Conservation (phyloP, 176 grass and related monocot genomes). For the Canna indica region DNA sequence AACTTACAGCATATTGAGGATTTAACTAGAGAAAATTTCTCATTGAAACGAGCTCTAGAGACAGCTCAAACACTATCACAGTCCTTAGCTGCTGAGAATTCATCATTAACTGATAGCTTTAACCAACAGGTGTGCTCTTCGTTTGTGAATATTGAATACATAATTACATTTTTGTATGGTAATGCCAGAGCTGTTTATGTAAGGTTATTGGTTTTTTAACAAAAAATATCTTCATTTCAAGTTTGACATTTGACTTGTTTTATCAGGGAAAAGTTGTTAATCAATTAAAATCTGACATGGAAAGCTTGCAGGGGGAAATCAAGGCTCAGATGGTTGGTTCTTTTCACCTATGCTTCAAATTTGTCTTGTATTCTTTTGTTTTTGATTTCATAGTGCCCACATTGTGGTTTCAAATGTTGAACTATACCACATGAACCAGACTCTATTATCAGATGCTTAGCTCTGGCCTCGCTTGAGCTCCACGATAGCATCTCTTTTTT, state of each 20-base stretch:
- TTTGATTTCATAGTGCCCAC: background rate
- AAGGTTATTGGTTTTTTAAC: background rate
- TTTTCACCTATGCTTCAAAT: constrained; percentile 18
- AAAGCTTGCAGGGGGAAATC: constrained; percentile 76
- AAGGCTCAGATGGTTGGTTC: constrained; percentile 73
- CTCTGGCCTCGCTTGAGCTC: background rate
- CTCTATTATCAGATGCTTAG: no score
- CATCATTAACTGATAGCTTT: constrained; percentile 86
- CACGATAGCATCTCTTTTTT: background rate
- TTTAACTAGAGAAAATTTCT: constrained; percentile 94
- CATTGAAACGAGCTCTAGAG: constrained; percentile 77
- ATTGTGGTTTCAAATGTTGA: background rate
- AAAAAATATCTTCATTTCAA: background rate
- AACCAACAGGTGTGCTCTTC: constrained; percentile 70
- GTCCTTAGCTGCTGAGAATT: constrained; percentile 79
- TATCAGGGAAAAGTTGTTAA: constrained; percentile 68
- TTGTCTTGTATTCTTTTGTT: background rate
- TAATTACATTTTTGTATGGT: background rate
- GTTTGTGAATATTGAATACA: background rate
- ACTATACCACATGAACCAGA: no score
- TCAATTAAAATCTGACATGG: constrained; percentile 88
- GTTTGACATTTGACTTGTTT: background rate
- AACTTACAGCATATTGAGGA: constrained; percentile 79
- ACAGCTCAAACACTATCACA: constrained; percentile 66
- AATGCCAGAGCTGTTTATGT: background rate